Evolutionary conservation across 768 basidiomycete species (phyloP), one percentile per base, ranked within the genome.

Genomic region (Boletus edulis): DNA sequence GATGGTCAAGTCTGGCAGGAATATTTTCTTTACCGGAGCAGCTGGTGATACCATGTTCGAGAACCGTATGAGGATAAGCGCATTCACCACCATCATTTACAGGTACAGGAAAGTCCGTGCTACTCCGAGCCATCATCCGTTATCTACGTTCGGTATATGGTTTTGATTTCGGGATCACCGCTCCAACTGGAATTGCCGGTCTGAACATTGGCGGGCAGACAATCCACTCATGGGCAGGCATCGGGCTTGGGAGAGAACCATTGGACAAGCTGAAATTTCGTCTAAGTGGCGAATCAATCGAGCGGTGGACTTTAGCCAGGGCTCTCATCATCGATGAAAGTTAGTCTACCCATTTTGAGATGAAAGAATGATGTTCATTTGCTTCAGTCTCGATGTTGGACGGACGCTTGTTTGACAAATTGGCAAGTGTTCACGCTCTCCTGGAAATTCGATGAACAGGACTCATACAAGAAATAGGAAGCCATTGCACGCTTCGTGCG

Each of bases 301-400:
- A 61, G 5, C 74, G 81, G 52, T 91, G 89, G 89, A 60, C 35
- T 17, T 58, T 67, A 1, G 78, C 78, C 7, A 69, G 74, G 53
- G 79, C 82, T 20, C 73, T 91, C 27, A 77, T 91, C 53, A 79
- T 91, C 7, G 89, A 91, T 62, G 89, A 91, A 73, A 79, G 89
- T 88, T 37, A 4, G 52, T 56, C n/a, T n/a, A 12, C 48, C n/a
- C 6, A 11, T 45, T 39, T 14, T 44, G 8, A 7, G 39, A 13
- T 22, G n/a, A 13, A 3, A 8, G 42, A 29, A 4, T 51, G 34
- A 29, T 35, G 20, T 29, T 51, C 2, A 47, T 40, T 34, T 42
- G 42, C 4, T 8, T 10, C 27, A 84, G 88, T 91, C 35, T 90
- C 87, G 0, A 91, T 92, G 89, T 72, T 91, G 41, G 86, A 91